Percentiles rank a stretch among this genome's conserved stretches.
Evolutionary conservation across 148 eudicot species (phyloP).

Genomic region (Silene conica): DNA sequence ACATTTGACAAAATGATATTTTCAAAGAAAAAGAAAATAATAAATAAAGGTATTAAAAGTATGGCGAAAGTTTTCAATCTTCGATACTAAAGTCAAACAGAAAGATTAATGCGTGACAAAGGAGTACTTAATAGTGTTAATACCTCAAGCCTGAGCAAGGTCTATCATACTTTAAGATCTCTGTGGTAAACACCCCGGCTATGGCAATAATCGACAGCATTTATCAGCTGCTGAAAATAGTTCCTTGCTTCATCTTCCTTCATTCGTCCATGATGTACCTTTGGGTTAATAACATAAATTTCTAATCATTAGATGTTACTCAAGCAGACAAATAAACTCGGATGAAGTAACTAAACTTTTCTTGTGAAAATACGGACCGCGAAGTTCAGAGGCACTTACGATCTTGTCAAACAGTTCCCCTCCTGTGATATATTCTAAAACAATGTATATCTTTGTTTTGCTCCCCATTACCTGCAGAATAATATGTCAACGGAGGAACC

Average conservation of each 20-base stretch:
- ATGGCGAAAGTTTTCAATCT: not conserved
- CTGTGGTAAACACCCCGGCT: constrained; percentile 97
- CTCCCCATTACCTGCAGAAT: constrained; percentile 83
- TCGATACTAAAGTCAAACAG: not conserved
- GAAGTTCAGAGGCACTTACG: constrained; percentile 45
- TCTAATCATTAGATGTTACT: not conserved
- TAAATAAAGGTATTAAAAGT: too few relatives aligned
- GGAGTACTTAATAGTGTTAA: not conserved
- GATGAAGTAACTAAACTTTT: constrained; percentile 2
- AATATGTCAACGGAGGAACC: not conserved
- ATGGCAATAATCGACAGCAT: constrained; percentile 98
- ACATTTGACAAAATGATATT: too few relatives aligned
- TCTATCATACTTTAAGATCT: constrained; percentile 65
- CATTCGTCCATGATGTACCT: constrained; percentile 90
- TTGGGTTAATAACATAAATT: constrained; percentile 12
- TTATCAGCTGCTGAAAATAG: constrained; percentile 91
- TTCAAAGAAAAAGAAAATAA: too few relatives aligned
- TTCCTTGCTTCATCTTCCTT: constrained; percentile 88
- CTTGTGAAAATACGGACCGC: not conserved
- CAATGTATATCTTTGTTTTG: constrained; percentile 85
- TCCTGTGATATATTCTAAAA: constrained; percentile 83
- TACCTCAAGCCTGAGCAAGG: constrained; percentile 9
- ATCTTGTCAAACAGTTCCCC: constrained; percentile 98
- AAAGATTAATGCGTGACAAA: not conserved
- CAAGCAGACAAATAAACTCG: not conserved